Evolutionary conservation across 306 rosid species (phyloP), one percentile per base, ranked within the genome.

Genomic region (Medicago ruthenica): DNA sequence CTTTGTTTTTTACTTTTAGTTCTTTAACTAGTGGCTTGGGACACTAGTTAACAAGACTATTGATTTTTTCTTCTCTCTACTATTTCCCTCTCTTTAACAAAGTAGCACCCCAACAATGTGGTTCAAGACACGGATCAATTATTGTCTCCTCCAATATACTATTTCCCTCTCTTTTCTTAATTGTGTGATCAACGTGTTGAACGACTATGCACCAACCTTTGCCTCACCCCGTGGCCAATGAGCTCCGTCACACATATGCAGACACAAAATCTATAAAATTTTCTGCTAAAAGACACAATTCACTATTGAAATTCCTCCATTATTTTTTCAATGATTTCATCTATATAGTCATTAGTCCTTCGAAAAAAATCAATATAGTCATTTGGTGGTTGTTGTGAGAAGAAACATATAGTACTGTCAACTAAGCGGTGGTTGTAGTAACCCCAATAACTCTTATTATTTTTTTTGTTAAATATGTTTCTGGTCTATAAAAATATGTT

Each of bases 191-290:
- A 82, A 85, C 89, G 91, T 80, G 93, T 84, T 78, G 85, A 91
- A 87, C 87, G 63, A 88, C 83, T 79, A 80, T 57, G 37, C 80
- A 92, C 96, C 97, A 85, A 88, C 91, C 92, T 74, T 74, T 61
- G 83, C 76, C 91, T 85, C 79, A 85, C 89, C 41, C 51, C 40
- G 62, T 31, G 60, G 76, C 58, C 57, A 17, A 18, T 42, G 31
- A 57, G 58, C 39, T 53, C 21, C 45, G 5, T 11, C 73, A 1
- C 53, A 31, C 58, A 12, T 67, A 47, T 71, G 62, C 51, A 65
- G 16, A 55, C 67, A 59, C n/a, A 53, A n/a, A 15, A 61, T 3
- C 1, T 55, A 11, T 48, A 36, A 40, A n/a, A 8, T 22, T 53
- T 39, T 53, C 70, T 53, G 50, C 44, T 41, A 51, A 48, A 7